A percentile compares a stretch with the other conserved stretches of the same genome.
phyloP scores from a whole-genome alignment of 352 stramenopile species.

The Pythium aquatile region DNA sequence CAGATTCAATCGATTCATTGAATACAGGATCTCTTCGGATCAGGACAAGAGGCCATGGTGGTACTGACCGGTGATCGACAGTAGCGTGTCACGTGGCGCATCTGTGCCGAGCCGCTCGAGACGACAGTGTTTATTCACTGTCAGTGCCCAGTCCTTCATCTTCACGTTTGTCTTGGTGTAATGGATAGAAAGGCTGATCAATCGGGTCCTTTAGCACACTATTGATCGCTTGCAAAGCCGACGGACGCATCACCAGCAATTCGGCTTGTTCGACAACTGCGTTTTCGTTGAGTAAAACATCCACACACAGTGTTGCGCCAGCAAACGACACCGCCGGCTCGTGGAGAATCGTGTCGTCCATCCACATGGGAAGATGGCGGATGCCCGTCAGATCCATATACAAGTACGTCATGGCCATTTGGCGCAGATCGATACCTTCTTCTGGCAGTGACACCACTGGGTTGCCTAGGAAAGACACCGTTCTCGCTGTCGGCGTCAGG shows the following conservation, averaged over 20 bases:
- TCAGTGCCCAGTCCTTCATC: neutral
- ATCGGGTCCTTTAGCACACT: neutral
- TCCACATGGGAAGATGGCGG: constrained; percentile 6
- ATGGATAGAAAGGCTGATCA: neutral
- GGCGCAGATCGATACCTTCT: neutral
- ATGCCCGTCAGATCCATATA: constrained; percentile 8
- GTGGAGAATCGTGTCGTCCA: constrained; percentile 11
- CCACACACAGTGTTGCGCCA: constrained; percentile 6
- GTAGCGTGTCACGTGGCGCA: too few relatives aligned
- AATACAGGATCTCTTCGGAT: too few relatives aligned
- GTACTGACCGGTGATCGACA: too few relatives aligned
- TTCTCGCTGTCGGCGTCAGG: neutral
- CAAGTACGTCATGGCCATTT: neutral
- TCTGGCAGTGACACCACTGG: constrained; percentile 4
- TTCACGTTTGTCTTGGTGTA: neutral
- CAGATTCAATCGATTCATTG: too few relatives aligned
- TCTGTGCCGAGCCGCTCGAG: too few relatives aligned
- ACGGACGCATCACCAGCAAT: neutral
- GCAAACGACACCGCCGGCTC: constrained; percentile 3
- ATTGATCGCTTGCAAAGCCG: neutral
- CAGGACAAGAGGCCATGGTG: too few relatives aligned
- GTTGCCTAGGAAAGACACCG: constrained; percentile 1
- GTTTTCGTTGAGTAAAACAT: constrained; percentile 12
- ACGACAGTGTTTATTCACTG: too few relatives aligned
- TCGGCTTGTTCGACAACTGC: neutral